These are phyloP conservation scores for Auxenochlorella pyrenoidosa DNA, from an alignment of 139 green algal species.

Conservation along the genomic window DNA sequence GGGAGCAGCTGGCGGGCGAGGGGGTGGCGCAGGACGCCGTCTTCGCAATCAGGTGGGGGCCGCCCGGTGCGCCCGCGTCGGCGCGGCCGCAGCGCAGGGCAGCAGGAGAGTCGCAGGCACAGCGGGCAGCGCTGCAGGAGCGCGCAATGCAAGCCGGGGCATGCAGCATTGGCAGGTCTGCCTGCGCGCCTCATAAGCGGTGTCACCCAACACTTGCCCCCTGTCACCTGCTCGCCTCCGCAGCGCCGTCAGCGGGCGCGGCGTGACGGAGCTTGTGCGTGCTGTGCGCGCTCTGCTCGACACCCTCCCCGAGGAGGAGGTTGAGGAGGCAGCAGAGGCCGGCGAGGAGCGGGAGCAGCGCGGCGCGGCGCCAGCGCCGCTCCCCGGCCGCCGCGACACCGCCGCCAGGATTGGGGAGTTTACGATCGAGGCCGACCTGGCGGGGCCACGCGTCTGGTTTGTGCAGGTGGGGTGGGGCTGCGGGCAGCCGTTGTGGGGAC, in stretches of 20 bases:
- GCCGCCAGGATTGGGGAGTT: slow-evolving; percentile 80
- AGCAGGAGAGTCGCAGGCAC: no score
- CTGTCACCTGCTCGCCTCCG: background rate
- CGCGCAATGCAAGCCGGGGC: no score
- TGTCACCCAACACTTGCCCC: no score
- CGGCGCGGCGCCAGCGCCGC: slow-evolving; percentile 34
- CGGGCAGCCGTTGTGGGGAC: no score
- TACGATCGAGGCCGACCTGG: slow-evolving; percentile 55
- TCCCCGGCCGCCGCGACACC: slow-evolving; percentile 1
- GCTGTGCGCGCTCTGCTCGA: slow-evolving; percentile 70
- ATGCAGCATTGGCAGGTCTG: no score
- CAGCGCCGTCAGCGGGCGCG: slow-evolving; percentile 72
- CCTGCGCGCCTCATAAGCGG: no score
- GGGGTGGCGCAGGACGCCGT: slow-evolving; percentile 40
- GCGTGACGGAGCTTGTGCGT: slow-evolving; percentile 70
- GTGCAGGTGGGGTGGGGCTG: slow-evolving; percentile 20
- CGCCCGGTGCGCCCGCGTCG: no score
- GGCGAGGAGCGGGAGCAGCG: slow-evolving; percentile 59
- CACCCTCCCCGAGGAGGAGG: slow-evolving; percentile 47
- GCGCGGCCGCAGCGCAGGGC: no score
- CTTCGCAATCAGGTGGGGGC: slow-evolving; percentile 32
- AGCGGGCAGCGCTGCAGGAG: background rate
- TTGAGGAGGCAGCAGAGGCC: slow-evolving; percentile 42
- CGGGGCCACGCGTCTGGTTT: slow-evolving; percentile 43
- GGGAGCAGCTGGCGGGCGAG: slow-evolving; percentile 63